These are phyloP conservation scores for Rhizoclosmatium globosum DNA, from an alignment of 192 early-diverging fungal genomes.

Conservation along the genomic window DNA sequence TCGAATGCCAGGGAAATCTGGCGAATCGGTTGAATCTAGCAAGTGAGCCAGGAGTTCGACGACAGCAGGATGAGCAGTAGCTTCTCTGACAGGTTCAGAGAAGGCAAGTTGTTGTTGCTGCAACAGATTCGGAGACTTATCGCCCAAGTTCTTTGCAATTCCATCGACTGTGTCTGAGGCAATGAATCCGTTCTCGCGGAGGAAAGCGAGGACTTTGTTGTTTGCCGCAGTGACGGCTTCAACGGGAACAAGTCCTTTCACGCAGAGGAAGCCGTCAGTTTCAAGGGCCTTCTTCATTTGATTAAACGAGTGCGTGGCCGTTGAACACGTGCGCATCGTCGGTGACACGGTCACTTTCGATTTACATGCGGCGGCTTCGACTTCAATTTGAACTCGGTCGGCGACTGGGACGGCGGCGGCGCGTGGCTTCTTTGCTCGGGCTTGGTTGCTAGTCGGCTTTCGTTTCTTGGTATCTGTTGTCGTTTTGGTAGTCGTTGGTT, in stretches of 20 bases:
- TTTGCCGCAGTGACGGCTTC: constrained; percentile 6
- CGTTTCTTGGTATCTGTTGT: not conserved
- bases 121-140: constrained; percentile 31
- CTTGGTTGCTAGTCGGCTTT: not conserved
- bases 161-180: not conserved
- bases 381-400: not conserved
- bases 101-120: constrained; percentile 40
- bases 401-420: not conserved
- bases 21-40: not conserved
- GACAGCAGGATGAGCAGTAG: constrained; percentile 43
- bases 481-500: not conserved
- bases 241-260: constrained; percentile 1
- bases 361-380: not conserved
- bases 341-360: not conserved
- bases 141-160: not conserved
- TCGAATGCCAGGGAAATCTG: not conserved
- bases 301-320: not conserved
- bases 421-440: not conserved
- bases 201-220: constrained; percentile 2
- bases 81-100: not conserved
- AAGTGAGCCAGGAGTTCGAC: not conserved
- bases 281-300: constrained; percentile 7
- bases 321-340: not conserved
- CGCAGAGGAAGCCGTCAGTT: constrained; percentile 28
- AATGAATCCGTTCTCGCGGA: constrained; percentile 27